phyloP scores from a whole-genome alignment of 2,329 filamentous ascomycete genomes.

The Celoporthe dispersa region DNA sequence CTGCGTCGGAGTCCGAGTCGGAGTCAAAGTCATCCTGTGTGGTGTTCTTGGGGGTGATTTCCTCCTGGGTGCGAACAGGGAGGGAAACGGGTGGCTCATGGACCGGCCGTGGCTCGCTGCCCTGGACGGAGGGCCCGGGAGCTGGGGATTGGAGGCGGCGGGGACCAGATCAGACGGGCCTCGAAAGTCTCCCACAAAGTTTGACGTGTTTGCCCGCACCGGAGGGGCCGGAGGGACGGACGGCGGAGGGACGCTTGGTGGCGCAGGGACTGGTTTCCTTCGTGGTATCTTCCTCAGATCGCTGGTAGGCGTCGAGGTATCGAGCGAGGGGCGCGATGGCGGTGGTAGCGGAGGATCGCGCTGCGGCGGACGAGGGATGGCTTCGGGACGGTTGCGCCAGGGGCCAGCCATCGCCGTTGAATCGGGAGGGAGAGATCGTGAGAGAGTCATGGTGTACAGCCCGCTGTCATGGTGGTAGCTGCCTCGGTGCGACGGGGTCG shows the following conservation, averaged over 20 bases:
- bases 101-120: slow-evolving; percentile 61
- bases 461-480: slow-evolving; percentile 25
- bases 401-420: slow-evolving; percentile 24
- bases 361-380: slow-evolving; percentile 22
- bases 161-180: slow-evolving; percentile 47
- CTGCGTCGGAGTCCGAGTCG: slow-evolving; percentile 49
- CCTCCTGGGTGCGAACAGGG: slow-evolving; percentile 66
- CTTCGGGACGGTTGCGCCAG: slow-evolving; percentile 23
- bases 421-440: slow-evolving; percentile 23
- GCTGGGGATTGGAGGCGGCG: slow-evolving; percentile 40
- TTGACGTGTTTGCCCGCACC: slow-evolving; percentile 13
- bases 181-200: slow-evolving; percentile 16
- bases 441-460: slow-evolving; percentile 26
- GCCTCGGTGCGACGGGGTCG: slow-evolving; percentile 11
- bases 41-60: slow-evolving; percentile 52
- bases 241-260: neutral
- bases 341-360: slow-evolving; percentile 26
- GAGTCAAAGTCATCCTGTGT: slow-evolving; percentile 41
- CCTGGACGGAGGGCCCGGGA: slow-evolving; percentile 28
- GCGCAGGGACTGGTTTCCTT: slow-evolving; percentile 20
- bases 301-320: neutral
- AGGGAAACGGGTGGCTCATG: slow-evolving; percentile 80
- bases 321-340: slow-evolving; percentile 18
- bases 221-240: slow-evolving; percentile 7
- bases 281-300: slow-evolving; percentile 21